A percentile compares a stretch with the other conserved stretches of the same genome.
These are phyloP conservation scores for grape (Vitis vinifera) DNA, from an alignment of 164 flowering plant species.

Conservation along the genomic window ASM3070453v1 NC_081809.1:4858001-4858500, in stretches of 20 bases:
- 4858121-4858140: constrained; percentile 54
- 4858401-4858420: too few relatives aligned
- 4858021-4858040: constrained; percentile 40
- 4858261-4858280: constrained; percentile 85
- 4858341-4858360: neutral
- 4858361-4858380: neutral
- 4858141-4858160: constrained; percentile 46
- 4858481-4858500: too few relatives aligned
- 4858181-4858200: too few relatives aligned
- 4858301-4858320: constrained; percentile 31
- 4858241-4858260: constrained; percentile 66
- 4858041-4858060: constrained; percentile 30
- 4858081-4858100: constrained; percentile 71
- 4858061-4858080: constrained; percentile 61
- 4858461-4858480: too few relatives aligned
- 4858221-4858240: constrained; percentile 41
- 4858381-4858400: neutral
- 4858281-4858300: constrained; percentile 56
- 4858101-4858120: constrained; percentile 77
- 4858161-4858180: too few relatives aligned
- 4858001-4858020: too few relatives aligned
- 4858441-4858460: too few relatives aligned
- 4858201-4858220: neutral
- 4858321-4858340: constrained; percentile 19
- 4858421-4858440: too few relatives aligned